Evolutionary conservation across 1,139 yeast species (phyloP).

Genomic region (Blastobotrys capitulatus): DNA sequence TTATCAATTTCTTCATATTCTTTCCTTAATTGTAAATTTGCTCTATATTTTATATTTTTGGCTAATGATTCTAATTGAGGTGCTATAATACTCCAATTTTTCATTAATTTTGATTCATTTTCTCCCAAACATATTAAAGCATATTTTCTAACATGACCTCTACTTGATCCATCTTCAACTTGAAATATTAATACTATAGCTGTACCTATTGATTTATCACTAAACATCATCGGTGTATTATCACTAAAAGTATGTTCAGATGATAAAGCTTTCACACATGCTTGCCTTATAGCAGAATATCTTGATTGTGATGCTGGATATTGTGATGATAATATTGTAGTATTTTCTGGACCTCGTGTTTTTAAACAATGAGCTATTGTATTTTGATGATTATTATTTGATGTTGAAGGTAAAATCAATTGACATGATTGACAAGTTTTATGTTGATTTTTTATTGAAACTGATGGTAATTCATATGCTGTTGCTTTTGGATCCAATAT

Average conservation of each 20-base stretch:
- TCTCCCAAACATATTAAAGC: slow-evolving; percentile 60
- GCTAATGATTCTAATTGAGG: slow-evolving; percentile 50
- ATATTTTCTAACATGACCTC: slow-evolving; percentile 76
- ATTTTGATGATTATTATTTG: not conserved
- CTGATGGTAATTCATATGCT: slow-evolving; percentile 25
- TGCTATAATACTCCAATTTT: slow-evolving; percentile 53
- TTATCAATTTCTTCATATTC: slow-evolving; percentile 6
- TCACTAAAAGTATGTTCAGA: slow-evolving; percentile 68
- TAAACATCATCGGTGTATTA: slow-evolving; percentile 62
- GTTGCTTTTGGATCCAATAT: slow-evolving; percentile 22
- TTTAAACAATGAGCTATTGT: slow-evolving; percentile 13
- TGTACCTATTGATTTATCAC: slow-evolving; percentile 63
- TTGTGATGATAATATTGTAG: slow-evolving; percentile 45
- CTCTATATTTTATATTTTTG: slow-evolving; percentile 44
- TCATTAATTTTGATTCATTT: slow-evolving; percentile 46
- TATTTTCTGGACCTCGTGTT: slow-evolving; percentile 12
- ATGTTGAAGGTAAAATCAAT: slow-evolving; percentile 19
- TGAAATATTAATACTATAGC: slow-evolving; percentile 64
- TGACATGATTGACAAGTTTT: slow-evolving; percentile 25
- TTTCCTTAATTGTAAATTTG: slow-evolving; percentile 26
- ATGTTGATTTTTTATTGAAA: slow-evolving; percentile 19
- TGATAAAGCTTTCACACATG: slow-evolving; percentile 45
- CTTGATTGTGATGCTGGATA: slow-evolving; percentile 55
- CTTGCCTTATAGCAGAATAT: slow-evolving; percentile 51
- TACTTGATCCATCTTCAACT: slow-evolving; percentile 60